Conservation (phyloP, 306 rosid genomes). For the Gillenia trifoliata region DNA sequence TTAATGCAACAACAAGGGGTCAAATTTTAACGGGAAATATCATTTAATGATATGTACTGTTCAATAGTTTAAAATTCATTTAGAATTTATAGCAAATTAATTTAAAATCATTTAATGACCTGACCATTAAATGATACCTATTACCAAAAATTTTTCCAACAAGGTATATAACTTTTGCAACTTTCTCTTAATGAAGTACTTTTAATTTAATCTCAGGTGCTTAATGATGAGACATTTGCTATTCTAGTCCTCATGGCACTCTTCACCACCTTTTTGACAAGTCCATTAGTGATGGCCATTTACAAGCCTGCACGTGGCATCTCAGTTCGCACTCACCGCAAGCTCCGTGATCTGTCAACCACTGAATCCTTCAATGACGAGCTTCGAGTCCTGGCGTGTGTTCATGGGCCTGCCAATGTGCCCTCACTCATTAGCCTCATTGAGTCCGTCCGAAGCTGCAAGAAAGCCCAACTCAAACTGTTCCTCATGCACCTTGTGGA, state of each 20-base stretch:
- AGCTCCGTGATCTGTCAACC: constrained; percentile 40
- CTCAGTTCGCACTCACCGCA: constrained; percentile 29
- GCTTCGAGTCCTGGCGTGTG: constrained; percentile 66
- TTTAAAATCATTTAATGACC: too few species aligned
- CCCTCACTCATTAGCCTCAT: constrained; percentile 47
- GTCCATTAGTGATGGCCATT: constrained; percentile 69
- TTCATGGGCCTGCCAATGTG: constrained; percentile 57
- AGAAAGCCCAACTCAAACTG: constrained; percentile 40
- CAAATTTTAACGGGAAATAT: too few species aligned
- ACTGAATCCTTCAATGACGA: constrained; percentile 3
- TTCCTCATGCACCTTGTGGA: constrained; percentile 78
- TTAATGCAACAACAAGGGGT: too few species aligned
- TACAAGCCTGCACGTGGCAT: constrained; percentile 58
- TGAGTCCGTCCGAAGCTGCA: constrained; percentile 53
- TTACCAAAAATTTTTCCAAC: too few species aligned
- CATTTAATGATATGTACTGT: too few species aligned
- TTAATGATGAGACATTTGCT: constrained; percentile 79
- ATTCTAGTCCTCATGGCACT: constrained; percentile 85
- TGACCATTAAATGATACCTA: too few species aligned
- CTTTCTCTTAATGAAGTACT: not conserved
- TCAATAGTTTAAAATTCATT: too few species aligned
- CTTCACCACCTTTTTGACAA: constrained; percentile 82
- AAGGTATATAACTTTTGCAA: not conserved
- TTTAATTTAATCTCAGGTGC: constrained; percentile 34
- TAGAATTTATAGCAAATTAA: too few species aligned